Conservation (phyloP, 2,329 filamentous ascomycete genomes). For the Aspergillaceae sp. region DNA sequence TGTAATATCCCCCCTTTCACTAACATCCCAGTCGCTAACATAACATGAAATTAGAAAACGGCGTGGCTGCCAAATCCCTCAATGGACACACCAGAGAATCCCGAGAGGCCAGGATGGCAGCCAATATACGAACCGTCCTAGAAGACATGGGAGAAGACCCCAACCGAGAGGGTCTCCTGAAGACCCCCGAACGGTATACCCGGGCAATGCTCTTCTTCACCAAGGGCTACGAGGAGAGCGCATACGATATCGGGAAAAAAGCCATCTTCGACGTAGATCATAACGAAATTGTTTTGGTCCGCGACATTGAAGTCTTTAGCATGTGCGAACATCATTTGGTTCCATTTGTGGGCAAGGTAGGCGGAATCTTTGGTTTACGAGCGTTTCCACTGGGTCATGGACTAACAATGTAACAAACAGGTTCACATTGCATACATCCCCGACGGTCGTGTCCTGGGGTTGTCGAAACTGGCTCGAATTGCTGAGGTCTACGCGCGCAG, state of each 20-base stretch:
- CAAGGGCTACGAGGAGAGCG: conserved; percentile 84
- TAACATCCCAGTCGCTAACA: no score
- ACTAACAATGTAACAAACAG: conserved; percentile 40
- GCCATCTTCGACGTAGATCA: conserved; percentile 90
- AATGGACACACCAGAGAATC: no score
- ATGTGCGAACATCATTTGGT: conserved; percentile 92
- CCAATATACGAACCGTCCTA: no score
- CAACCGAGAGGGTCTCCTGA: conserved; percentile 48
- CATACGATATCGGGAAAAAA: conserved; percentile 75
- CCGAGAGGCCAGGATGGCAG: no score
- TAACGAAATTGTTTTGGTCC: conserved; percentile 89
- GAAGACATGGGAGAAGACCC: conserved; percentile 56
- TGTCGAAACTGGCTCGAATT: conserved; percentile 86
- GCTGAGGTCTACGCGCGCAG: conserved; percentile 88
- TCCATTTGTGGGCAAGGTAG: conserved; percentile 81
- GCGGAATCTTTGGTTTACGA: conserved; percentile 1
- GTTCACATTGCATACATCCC: conserved; percentile 98
- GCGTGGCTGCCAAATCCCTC: no score
- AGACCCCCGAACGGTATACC: conserved; percentile 71
- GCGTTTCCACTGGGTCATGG: background rate
- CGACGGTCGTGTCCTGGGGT: conserved; percentile 73
- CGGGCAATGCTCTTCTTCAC: conserved; percentile 89
- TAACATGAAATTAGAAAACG: no score
- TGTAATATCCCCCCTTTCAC: no score
- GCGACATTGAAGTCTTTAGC: conserved; percentile 86